Percentiles rank a stretch among this genome's conserved stretches.
Evolutionary conservation across 371 early-diverging fungal genomes (phyloP).

Genomic region (Mucor irregularis): DNA sequence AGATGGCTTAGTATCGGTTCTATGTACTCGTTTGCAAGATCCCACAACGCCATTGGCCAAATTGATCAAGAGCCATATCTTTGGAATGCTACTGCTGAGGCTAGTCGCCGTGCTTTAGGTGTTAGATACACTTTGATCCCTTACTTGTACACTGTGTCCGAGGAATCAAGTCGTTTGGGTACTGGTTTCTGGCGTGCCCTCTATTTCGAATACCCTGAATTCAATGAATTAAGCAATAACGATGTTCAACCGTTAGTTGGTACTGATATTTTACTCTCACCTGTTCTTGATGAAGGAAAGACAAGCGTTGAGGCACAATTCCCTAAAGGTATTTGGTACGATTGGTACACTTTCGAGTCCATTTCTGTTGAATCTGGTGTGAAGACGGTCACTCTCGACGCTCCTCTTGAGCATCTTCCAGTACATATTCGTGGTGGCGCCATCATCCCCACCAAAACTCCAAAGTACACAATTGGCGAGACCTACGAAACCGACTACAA

Average conservation of each 20-base stretch:
- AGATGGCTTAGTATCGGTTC: conserved; percentile 73
- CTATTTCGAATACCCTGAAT: conserved; percentile 32
- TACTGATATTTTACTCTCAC: conserved; percentile 55
- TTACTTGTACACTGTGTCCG: conserved; percentile 66
- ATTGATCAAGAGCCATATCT: conserved; percentile 58
- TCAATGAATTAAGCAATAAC: conserved; percentile 12
- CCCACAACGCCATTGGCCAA: conserved; percentile 46
- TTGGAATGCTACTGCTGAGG: conserved; percentile 45
- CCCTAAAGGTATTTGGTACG: conserved; percentile 59
- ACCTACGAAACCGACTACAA: conserved; percentile 40
- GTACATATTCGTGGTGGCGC: conserved; percentile 47
- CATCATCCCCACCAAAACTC: conserved; percentile 44
- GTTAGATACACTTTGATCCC: conserved; percentile 68
- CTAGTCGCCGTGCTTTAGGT: conserved; percentile 47
- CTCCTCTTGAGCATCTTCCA: conserved; percentile 44
- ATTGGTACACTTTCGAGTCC: conserved; percentile 26
- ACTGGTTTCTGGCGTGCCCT: conserved; percentile 44
- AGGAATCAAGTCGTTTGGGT: conserved; percentile 47
- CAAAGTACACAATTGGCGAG: conserved; percentile 39
- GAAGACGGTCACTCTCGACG: conserved; percentile 25
- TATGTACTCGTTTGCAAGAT: conserved; percentile 75
- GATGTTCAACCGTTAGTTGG: conserved; percentile 37
- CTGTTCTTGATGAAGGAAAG: conserved; percentile 43
- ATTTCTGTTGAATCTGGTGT: conserved; percentile 1
- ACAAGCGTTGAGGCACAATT: conserved; percentile 48